Evolutionary conservation across 768 basidiomycete species (phyloP).

Genomic region (Tulasnella sp.): DNA sequence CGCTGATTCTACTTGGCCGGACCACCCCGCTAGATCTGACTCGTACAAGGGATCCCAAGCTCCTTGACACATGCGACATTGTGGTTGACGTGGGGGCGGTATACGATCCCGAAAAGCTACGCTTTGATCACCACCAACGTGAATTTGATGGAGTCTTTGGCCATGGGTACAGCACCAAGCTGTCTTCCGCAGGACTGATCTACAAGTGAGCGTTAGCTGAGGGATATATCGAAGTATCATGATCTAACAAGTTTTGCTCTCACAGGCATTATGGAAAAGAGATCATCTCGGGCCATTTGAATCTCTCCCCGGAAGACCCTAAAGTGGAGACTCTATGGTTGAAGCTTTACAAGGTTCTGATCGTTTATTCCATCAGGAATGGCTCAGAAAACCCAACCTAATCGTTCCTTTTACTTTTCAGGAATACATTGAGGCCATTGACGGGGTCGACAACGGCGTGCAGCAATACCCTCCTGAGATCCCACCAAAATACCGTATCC

Average conservation of each 20-base stretch:
- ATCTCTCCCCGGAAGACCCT: slow-evolving; percentile 46
- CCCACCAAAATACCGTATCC: slow-evolving; percentile 56
- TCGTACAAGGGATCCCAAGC: slow-evolving; percentile 61
- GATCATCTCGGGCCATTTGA: slow-evolving; percentile 59
- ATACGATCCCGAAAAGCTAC: slow-evolving; percentile 68
- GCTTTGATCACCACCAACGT: slow-evolving; percentile 95
- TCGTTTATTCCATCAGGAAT: not conserved
- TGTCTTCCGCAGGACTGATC: slow-evolving; percentile 86
- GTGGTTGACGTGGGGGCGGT: slow-evolving; percentile 94
- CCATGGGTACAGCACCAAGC: slow-evolving; percentile 75
- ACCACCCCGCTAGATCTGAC: slow-evolving; percentile 44
- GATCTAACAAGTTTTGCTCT: not conserved
- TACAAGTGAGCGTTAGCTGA: slow-evolving; percentile 64
- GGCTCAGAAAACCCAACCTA: not conserved
- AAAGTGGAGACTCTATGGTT: slow-evolving; percentile 73
- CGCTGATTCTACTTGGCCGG: not conserved
- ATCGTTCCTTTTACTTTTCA: slow-evolving; percentile 27
- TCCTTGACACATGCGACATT: slow-evolving; percentile 77
- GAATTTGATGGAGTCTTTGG: slow-evolving; percentile 89
- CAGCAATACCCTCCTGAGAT: slow-evolving; percentile 64
- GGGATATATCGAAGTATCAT: not conserved
- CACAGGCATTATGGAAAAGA: slow-evolving; percentile 81
- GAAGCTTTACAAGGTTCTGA: slow-evolving; percentile 70
- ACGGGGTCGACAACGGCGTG: slow-evolving; percentile 93
- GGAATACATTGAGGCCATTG: slow-evolving; percentile 92